phyloP scores from a whole-genome alignment of 2,329 filamentous ascomycete species.

The Trichophaea hybrida region DNA sequence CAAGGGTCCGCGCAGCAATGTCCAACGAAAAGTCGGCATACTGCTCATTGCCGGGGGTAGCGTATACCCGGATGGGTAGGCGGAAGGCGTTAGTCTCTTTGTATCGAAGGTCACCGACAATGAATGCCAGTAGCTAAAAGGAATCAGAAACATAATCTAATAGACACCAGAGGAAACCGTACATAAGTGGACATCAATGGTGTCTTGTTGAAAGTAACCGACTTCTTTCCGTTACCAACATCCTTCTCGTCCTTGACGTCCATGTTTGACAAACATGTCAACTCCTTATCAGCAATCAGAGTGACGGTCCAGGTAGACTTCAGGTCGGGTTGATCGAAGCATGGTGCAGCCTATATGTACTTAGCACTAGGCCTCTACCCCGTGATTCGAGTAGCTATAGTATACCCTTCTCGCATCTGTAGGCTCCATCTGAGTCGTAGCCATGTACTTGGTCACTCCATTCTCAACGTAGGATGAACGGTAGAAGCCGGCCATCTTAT shows the following conservation, averaged over 20 bases:
- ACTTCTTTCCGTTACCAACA: conserved; percentile 58
- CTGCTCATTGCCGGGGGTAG: conserved; percentile 74
- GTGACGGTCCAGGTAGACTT: conserved; percentile 90
- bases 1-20: conserved; percentile 74
- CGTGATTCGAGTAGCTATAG: background rate
- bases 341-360: conserved; percentile 56
- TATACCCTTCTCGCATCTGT: conserved; percentile 63
- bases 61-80: conserved; percentile 85
- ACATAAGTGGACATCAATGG: conserved; percentile 87
- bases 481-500: conserved; percentile 95
- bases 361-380: background rate
- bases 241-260: conserved; percentile 70
- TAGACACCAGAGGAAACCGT: background rate
- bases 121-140: conserved; percentile 62
- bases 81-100: conserved; percentile 87
- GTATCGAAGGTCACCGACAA: conserved; percentile 84
- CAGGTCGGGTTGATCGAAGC: conserved; percentile 88
- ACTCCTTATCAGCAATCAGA: conserved; percentile 72
- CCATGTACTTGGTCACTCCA: conserved; percentile 66
- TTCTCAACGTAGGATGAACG: conserved; percentile 75
- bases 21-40: conserved; percentile 83
- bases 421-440: conserved; percentile 90
- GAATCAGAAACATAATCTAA: conserved; percentile 1
- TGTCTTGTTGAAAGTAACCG: conserved; percentile 81
- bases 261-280: conserved; percentile 96